A percentile compares a stretch with the other conserved stretches of the same genome.
Evolutionary conservation across 768 basidiomycete species (phyloP).

Genomic region (Mycena chlorophos): DNA sequence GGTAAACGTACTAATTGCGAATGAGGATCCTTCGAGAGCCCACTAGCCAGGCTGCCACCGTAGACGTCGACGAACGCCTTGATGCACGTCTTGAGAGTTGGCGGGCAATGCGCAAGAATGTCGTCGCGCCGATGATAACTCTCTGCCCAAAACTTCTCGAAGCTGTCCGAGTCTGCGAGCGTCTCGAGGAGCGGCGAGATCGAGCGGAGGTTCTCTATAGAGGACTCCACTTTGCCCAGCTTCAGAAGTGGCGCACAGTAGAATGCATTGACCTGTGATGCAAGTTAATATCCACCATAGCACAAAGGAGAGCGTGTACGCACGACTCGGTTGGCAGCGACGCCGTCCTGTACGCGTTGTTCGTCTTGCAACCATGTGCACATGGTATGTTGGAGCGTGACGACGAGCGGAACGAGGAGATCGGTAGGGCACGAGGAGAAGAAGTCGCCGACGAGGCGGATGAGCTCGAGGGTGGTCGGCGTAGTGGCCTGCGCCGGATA

Average conservation of each 20-base stretch:
- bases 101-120: conserved; percentile 40
- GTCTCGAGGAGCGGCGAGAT: conserved; percentile 51
- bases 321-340: conserved; percentile 52
- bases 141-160: conserved; percentile 57
- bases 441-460: conserved; percentile 35
- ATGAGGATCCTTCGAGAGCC: conserved; percentile 38
- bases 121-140: conserved; percentile 49
- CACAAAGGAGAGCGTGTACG: conserved; percentile 20
- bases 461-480: conserved; percentile 35
- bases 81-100: conserved; percentile 44
- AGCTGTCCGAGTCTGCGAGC: conserved; percentile 52
- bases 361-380: conserved; percentile 57
- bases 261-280: conserved; percentile 34
- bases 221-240: conserved; percentile 41
- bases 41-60: conserved; percentile 49
- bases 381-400: conserved; percentile 39
- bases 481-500: conserved; percentile 36
- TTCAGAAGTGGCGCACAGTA: conserved; percentile 47
- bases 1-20: conserved; percentile 37
- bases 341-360: conserved; percentile 36
- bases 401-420: conserved; percentile 37
- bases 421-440: conserved; percentile 30
- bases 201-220: conserved; percentile 39
- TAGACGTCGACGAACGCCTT: conserved; percentile 47
- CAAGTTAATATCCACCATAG: background rate